Conservation (phyloP, 352 stramenopile genomes). For the Globisporangium nodosum region DNA sequence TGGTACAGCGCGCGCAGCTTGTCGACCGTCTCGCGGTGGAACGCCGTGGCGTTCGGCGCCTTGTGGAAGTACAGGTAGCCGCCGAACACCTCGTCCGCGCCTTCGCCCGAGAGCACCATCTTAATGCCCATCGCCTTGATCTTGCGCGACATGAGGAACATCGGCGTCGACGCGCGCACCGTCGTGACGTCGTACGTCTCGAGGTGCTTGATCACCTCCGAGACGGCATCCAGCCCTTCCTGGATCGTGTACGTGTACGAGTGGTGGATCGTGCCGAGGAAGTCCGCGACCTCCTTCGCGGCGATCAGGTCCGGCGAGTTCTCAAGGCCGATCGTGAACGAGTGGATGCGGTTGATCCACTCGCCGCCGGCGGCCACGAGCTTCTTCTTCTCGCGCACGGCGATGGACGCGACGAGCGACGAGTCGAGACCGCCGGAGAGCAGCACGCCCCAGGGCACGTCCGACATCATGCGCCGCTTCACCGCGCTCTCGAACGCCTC, state of each 20-base stretch:
- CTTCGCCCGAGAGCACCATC: constrained; percentile 98
- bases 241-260: constrained; percentile 98
- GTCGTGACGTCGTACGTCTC: constrained; percentile 99
- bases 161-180: constrained; percentile 97
- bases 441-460: constrained; percentile 98
- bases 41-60: constrained; percentile 89
- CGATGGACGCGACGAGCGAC: constrained; percentile 96
- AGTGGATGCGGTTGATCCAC: constrained; percentile 94
- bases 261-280: constrained; percentile 98
- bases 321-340: constrained; percentile 97
- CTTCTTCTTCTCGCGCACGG: constrained; percentile 90
- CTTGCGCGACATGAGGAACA: constrained; percentile 99
- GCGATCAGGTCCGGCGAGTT: constrained; percentile 95
- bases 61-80: constrained; percentile 99
- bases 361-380: constrained; percentile 67
- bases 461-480: constrained; percentile 97
- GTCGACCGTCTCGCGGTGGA: constrained; percentile 93
- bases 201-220: constrained; percentile 96
- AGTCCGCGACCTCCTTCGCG: constrained; percentile 95
- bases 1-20: constrained; percentile 96
- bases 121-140: constrained; percentile 99
- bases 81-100: constrained; percentile 97
- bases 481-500: constrained; percentile 93
- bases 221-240: constrained; percentile 96
- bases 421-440: constrained; percentile 97